Evolutionary conservation across 2,329 filamentous ascomycete genomes (phyloP).

Genomic region (Diaporthe sp.): DNA sequence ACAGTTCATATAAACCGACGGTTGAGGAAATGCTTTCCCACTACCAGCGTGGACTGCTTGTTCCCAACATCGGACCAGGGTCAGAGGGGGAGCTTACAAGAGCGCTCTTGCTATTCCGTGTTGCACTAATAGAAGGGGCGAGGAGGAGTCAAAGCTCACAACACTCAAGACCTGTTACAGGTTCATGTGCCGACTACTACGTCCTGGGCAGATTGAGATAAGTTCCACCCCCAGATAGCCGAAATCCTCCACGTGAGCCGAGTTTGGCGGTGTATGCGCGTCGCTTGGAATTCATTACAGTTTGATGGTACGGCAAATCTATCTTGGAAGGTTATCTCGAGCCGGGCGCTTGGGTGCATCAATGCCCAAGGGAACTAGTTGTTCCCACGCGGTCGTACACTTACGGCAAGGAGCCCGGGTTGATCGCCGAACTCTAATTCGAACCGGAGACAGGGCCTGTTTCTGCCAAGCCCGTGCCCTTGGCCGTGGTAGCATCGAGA

Average conservation of each 20-base stretch:
- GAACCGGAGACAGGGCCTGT: background rate
- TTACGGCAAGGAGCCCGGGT: background rate
- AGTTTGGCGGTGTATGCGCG: background rate
- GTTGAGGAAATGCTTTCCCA: no score
- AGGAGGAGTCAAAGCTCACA: background rate
- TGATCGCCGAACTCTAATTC: background rate
- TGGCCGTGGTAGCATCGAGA: background rate
- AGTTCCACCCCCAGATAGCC: background rate
- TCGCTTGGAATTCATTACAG: background rate
- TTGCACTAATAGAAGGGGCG: background rate
- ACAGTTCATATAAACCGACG: no score
- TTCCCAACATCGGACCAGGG: no score
- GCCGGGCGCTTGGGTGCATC: background rate
- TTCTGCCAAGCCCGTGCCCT: conserved; percentile 3
- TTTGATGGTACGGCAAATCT: background rate
- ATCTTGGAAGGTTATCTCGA: background rate
- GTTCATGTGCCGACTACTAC: background rate
- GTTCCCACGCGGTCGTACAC: background rate
- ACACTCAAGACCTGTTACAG: background rate
- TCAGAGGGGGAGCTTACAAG: background rate
- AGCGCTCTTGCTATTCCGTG: background rate
- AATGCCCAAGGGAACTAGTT: background rate
- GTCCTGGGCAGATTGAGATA: no score
- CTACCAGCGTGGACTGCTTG: no score
- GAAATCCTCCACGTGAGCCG: no score